Evolutionary conservation across 2,329 filamentous ascomycete species (phyloP).

Genomic region (Ophiostoma ips): DNA sequence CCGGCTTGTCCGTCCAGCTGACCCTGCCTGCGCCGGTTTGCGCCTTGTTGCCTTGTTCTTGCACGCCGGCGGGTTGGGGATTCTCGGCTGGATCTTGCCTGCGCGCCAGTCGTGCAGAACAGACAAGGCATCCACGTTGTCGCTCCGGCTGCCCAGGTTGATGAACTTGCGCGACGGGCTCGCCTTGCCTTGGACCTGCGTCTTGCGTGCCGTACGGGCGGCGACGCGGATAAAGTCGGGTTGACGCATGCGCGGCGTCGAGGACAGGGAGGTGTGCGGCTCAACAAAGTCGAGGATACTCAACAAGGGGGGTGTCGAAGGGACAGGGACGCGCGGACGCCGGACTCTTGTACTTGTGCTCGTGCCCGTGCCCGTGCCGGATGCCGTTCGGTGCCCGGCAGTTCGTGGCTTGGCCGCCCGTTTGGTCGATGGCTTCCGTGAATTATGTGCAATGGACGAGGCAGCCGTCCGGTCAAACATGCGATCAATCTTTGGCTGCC

Average conservation of each 20-base stretch:
- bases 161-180: constrained; percentile 44
- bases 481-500: constrained; percentile 22
- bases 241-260: constrained; percentile 14
- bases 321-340: background rate
- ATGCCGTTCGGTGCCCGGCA: background rate
- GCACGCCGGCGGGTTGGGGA: background rate
- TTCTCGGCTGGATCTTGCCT: constrained; percentile 33
- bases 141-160: constrained; percentile 43
- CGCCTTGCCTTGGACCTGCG: constrained; percentile 35
- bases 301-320: constrained; percentile 29
- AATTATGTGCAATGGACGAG: constrained; percentile 32
- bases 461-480: constrained; percentile 29
- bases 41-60: background rate
- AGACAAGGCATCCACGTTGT: constrained; percentile 42
- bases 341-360: background rate
- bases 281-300: constrained; percentile 49
- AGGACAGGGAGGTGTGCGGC: constrained; percentile 11
- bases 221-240: constrained; percentile 48
- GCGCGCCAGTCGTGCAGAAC: constrained; percentile 41
- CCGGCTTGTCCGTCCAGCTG: background rate
- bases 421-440: background rate
- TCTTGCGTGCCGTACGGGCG: constrained; percentile 38
- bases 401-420: background rate
- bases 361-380: background rate
- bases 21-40: background rate